Conservation (phyloP, 1,139 yeast genomes). For the Candida sojae region DNA sequence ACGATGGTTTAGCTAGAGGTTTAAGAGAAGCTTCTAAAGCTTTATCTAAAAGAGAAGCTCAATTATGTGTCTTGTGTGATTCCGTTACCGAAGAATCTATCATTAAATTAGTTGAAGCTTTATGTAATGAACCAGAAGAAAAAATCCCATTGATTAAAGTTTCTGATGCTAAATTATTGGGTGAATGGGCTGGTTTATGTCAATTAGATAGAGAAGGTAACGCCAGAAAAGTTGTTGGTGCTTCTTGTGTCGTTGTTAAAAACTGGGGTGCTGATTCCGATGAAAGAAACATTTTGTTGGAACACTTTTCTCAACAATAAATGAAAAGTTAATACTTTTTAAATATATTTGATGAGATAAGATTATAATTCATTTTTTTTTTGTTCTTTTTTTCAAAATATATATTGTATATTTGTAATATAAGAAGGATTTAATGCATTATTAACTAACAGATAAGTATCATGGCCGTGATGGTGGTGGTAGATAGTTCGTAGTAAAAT, state of each 20-base stretch:
- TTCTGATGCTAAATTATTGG: constrained; percentile 98
- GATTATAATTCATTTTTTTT: neutral
- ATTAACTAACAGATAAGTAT: neutral
- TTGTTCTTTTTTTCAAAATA: neutral
- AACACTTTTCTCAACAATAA: constrained; percentile 92
- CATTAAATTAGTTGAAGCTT: constrained; percentile 98
- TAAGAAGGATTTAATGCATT: neutral
- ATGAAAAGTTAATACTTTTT: constrained; percentile 13
- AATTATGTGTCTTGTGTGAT: constrained; percentile 96
- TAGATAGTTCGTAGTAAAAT: neutral
- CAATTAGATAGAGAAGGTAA: constrained; percentile 99
- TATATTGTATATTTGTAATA: constrained; percentile 1
- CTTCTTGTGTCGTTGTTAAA: constrained; percentile 99
- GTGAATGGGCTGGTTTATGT: constrained; percentile 99
- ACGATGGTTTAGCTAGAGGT: constrained; percentile 99
- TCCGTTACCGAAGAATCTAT: constrained; percentile 98
- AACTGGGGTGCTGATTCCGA: constrained; percentile 99
- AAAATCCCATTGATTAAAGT: constrained; percentile 98
- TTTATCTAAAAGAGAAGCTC: constrained; percentile 96
- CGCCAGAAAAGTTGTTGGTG: constrained; percentile 99
- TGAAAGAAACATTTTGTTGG: constrained; percentile 95
- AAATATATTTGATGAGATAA: no score
- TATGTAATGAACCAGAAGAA: constrained; percentile 96
- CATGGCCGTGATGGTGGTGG: no score
- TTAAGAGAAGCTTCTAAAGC: constrained; percentile 99